Base-by-base conservation (phyloP, 2,329 filamentous ascomycete genomes). In the Atkinsonella hypoxylon region DNA sequence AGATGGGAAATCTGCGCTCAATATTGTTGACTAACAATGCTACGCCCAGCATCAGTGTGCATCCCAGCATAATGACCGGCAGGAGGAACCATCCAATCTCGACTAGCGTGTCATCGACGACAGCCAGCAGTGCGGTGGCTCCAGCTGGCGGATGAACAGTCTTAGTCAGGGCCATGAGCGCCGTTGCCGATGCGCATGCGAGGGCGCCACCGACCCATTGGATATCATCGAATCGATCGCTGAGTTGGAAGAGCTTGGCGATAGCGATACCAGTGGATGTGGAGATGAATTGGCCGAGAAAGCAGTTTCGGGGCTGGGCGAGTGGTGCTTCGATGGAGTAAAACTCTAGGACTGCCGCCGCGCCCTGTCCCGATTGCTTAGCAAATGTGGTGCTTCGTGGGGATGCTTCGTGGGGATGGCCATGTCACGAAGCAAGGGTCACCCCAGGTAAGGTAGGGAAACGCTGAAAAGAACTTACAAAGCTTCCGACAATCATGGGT, bases 121-220 rank as follows among this genome's bases (percentile, higher is more conserved):
- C 81, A 0, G 83, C 83, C 26, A 89, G 67, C 1, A 90, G 66
- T 0, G 83, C 85, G 0, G 85, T 89, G 9, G 85, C 85, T 4
- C 86, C 85, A 0, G 83, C 85, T 0, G 85, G 86, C 0, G 85
- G 85, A 56, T 89, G 83, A 0, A 86, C 73, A 0, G 84, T 88
- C 48, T 82, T 83, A 1, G 84, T 89, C 20, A 87, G 58, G 0
- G 74, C 75, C 85, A 89, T 89, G 51, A 79, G 52, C 1, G 75
- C 70, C 0, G 79, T 85, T 0, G 84, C 75, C 2, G 74, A 62
- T 0, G 80, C 83, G 56, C 83, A 87, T 1, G 82, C 71, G 0
- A 89, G 65, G 11, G 83, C 77, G 11, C 80, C 84, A 1, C 75
- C 83, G 0, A 87, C 60, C 75, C 81, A 86, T 31, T 76, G 76